phyloP scores from a whole-genome alignment of 1,284 basidiomycete genomes.

The Microbotryum saponariae region DNA sequence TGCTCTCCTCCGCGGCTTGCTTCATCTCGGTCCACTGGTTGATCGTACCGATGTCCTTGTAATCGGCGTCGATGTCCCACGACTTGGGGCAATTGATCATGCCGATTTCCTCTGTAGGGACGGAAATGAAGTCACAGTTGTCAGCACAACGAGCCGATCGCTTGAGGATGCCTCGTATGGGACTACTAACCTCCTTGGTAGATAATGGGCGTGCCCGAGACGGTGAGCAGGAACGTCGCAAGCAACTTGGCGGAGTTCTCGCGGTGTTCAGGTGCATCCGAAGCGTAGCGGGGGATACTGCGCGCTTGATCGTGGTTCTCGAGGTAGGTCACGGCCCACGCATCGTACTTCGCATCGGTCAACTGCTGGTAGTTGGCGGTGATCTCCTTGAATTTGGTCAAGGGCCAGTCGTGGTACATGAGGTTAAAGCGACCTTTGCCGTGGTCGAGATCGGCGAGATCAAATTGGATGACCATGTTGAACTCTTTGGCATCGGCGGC shows the following conservation, averaged over 20 bases:
- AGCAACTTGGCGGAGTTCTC: slow-evolving; percentile 56
- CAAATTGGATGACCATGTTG: slow-evolving; percentile 57
- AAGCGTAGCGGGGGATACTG: slow-evolving; percentile 55
- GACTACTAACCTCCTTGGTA: slow-evolving; percentile 52
- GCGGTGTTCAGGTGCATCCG: slow-evolving; percentile 54
- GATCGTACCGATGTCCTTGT: slow-evolving; percentile 46
- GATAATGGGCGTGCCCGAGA: slow-evolving; percentile 60
- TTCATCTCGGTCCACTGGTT: slow-evolving; percentile 17
- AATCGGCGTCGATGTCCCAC: slow-evolving; percentile 61
- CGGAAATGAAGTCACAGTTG: not conserved
- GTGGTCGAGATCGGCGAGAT: slow-evolving; percentile 34
- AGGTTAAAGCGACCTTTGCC: slow-evolving; percentile 40
- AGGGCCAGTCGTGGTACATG: slow-evolving; percentile 48
- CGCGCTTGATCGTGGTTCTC: slow-evolving; percentile 60
- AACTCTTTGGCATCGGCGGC: slow-evolving; percentile 57
- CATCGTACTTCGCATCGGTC: slow-evolving; percentile 12
- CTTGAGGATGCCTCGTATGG: not conserved
- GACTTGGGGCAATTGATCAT: slow-evolving; percentile 58
- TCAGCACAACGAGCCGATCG: not conserved
- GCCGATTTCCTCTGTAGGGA: slow-evolving; percentile 52
- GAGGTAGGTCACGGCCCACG: slow-evolving; percentile 12
- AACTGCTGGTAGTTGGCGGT: slow-evolving; percentile 53
- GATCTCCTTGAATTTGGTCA: slow-evolving; percentile 53
- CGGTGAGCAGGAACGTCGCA: slow-evolving; percentile 54
- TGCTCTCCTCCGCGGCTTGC: slow-evolving; percentile 43